A percentile compares a stretch with the other conserved stretches of the same genome.
Conservation (phyloP, 1,284 basidiomycete genomes). For the Malassezia caprae region DNA sequence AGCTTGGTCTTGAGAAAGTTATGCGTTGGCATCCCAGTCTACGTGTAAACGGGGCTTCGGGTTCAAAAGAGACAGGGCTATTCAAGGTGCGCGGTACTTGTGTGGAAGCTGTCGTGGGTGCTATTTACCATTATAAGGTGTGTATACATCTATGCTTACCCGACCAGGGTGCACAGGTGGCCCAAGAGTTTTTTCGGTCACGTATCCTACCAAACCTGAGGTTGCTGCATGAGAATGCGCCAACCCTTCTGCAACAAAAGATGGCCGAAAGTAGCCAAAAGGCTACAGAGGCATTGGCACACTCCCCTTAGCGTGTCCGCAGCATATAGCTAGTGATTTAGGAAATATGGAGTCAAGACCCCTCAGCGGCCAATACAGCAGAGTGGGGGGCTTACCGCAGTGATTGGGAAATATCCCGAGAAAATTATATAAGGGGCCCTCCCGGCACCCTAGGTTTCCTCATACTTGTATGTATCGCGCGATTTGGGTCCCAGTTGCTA, state of each 20-base stretch:
- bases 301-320: constrained; percentile 8
- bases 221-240: not conserved
- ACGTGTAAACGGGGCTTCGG: not conserved
- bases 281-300: constrained; percentile 10
- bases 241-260: not conserved
- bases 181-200: constrained; percentile 19
- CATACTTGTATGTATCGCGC: constrained; percentile 16
- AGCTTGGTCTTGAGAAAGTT: constrained; percentile 38
- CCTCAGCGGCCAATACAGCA: constrained; percentile 7
- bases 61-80: constrained; percentile 33
- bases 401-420: not conserved
- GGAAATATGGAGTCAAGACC: not conserved
- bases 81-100: constrained; percentile 43
- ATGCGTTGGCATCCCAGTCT: constrained; percentile 47
- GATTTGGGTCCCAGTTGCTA: not conserved
- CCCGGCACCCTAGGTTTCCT: not conserved
- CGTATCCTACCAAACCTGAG: constrained; percentile 17
- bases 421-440: constrained; percentile 14
- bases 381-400: constrained; percentile 1
- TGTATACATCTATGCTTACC: not conserved
- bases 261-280: constrained; percentile 2
- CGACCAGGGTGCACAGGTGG: constrained; percentile 18
- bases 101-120: constrained; percentile 46
- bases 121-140: constrained; percentile 41
- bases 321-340: not conserved